Conservation (phyloP, 1,284 basidiomycete species). For the Rhodotorula mucilaginosa region DNA sequence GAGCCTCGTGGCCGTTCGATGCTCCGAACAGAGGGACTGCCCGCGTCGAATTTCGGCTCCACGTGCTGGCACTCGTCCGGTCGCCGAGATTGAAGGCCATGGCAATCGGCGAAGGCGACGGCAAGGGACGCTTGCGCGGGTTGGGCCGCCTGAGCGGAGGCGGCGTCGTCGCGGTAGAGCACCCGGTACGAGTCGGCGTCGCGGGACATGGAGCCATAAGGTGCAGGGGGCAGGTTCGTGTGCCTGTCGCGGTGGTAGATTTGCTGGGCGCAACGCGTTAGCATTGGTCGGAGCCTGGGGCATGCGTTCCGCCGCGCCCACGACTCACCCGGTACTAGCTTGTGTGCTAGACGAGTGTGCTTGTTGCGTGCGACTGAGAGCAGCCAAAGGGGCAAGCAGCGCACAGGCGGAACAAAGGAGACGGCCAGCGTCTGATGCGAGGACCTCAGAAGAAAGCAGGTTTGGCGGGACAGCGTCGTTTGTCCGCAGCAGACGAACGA, state of each 20-base stretch:
- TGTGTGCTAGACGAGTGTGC: too few relatives aligned
- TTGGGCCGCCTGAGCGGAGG: constrained; percentile 5
- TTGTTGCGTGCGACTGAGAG: too few relatives aligned
- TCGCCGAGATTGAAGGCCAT: constrained; percentile 2
- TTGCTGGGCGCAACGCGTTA: background rate
- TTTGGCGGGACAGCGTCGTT: too few relatives aligned
- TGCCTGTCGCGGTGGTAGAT: background rate
- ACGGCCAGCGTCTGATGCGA: too few relatives aligned
- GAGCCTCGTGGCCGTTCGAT: background rate
- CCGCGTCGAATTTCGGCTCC: too few relatives aligned
- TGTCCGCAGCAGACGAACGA: too few relatives aligned
- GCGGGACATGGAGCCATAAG: constrained; percentile 11
- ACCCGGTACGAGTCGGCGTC: background rate
- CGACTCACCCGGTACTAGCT: too few relatives aligned
- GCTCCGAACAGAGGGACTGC: background rate
- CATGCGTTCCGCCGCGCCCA: too few relatives aligned
- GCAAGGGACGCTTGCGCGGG: constrained; percentile 9
- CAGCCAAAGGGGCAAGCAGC: too few relatives aligned
- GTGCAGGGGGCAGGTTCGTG: background rate
- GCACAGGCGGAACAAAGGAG: too few relatives aligned
- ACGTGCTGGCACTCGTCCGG: background rate
- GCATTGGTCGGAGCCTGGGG: background rate
- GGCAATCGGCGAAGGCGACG: constrained; percentile 9
- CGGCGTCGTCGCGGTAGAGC: background rate
- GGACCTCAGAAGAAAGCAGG: too few relatives aligned